These are phyloP conservation scores for Silene coronaria DNA, from an alignment of 179 eudicot species.

Conservation along the genomic window DNA sequence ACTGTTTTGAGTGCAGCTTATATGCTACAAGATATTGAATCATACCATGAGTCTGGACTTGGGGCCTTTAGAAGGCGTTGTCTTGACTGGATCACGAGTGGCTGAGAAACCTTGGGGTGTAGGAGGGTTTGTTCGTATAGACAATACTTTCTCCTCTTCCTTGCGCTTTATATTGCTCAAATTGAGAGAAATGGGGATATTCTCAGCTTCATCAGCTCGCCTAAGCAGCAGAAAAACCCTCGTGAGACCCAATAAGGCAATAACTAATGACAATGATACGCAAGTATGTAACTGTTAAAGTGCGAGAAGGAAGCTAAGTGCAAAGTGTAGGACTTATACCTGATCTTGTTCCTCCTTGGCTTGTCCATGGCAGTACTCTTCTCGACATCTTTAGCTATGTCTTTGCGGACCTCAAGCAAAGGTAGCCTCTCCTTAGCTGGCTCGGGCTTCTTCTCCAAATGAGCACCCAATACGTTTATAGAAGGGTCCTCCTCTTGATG, in stretches of 20 bases:
- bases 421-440: slow-evolving; percentile 50
- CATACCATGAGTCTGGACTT: slow-evolving; percentile 51
- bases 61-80: slow-evolving; percentile 45
- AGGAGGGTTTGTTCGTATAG: slow-evolving; percentile 65
- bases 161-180: slow-evolving; percentile 38
- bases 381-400: slow-evolving; percentile 9
- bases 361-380: slow-evolving; percentile 29
- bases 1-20: no score
- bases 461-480: slow-evolving; percentile 3
- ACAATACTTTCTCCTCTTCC: slow-evolving; percentile 32
- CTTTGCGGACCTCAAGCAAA: slow-evolving; percentile 33
- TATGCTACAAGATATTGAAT: not conserved
- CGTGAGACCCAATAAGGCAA: not conserved
- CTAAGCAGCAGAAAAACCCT: slow-evolving; percentile 32
- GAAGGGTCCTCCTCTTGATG: not conserved
- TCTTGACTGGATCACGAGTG: slow-evolving; percentile 31
- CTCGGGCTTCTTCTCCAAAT: slow-evolving; percentile 13
- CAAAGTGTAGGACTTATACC: not conserved
- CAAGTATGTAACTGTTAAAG: no score
- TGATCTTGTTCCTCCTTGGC: slow-evolving; percentile 35
- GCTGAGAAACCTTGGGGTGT: slow-evolving; percentile 88
- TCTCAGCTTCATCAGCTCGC: slow-evolving; percentile 53
- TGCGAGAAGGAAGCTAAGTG: no score
- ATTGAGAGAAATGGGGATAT: slow-evolving; percentile 44
- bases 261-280: slow-evolving; percentile 8